Percentiles rank a stretch among this genome's conserved stretches.
phyloP scores from a whole-genome alignment of 2,329 filamentous ascomycete species.

The Chaetomiaceae sp. region DNA sequence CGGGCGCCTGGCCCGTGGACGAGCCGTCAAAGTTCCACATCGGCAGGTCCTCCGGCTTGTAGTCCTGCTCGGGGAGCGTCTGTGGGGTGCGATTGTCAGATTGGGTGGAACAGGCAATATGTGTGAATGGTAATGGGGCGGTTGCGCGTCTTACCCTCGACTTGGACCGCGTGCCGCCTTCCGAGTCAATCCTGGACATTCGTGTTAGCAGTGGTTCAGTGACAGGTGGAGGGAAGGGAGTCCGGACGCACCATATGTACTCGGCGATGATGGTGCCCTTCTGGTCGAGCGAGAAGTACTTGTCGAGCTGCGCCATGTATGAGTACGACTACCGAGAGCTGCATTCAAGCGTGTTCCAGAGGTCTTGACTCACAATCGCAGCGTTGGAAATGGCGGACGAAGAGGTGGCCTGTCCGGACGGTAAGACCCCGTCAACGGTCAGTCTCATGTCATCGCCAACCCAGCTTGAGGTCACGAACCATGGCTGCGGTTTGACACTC shows the following conservation, averaged over 20 bases:
- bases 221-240: background rate
- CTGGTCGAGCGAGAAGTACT: slow-evolving; percentile 88
- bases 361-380: slow-evolving; percentile 10
- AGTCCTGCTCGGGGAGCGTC: slow-evolving; percentile 46
- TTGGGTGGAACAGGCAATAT: no score
- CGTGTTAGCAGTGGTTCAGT: background rate
- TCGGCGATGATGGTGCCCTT: slow-evolving; percentile 85
- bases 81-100: slow-evolving; percentile 24
- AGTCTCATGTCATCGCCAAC: background rate
- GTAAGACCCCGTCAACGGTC: no score
- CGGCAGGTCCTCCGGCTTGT: slow-evolving; percentile 48
- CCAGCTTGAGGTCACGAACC: background rate
- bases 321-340: background rate
- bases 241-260: slow-evolving; percentile 63
- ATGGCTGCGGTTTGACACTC: background rate
- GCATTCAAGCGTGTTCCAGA: no score
- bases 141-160: slow-evolving; percentile 84
- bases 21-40: slow-evolving; percentile 54
- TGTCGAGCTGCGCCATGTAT: slow-evolving; percentile 60
- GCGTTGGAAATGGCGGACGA: slow-evolving; percentile 5
- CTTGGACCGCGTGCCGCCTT: slow-evolving; percentile 84
- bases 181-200: slow-evolving; percentile 62
- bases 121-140: no score
- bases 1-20: slow-evolving; percentile 84
- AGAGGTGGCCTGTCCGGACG: background rate